Conservation (phyloP, 169 alveolate genomes). For the Blepharisma undulans region DNA sequence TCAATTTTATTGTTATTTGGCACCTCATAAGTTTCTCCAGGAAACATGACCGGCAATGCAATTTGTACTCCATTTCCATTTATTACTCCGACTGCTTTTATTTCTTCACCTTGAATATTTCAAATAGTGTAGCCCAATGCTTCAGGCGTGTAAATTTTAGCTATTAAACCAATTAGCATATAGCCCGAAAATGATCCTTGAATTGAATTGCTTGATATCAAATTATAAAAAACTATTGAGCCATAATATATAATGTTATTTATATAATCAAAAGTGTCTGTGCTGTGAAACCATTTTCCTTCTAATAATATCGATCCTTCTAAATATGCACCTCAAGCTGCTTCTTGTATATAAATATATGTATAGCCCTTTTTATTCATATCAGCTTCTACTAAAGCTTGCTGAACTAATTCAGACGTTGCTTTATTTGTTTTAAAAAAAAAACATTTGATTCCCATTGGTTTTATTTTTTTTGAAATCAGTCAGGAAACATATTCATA, state of each 20-base stretch:
- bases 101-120: no score
- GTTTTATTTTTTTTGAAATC: background rate
- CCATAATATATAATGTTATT: background rate
- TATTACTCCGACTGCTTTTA: no score
- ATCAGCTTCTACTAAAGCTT: background rate
- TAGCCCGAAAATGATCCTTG: background rate
- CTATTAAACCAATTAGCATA: no score
- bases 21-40: no score
- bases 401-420: background rate
- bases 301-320: background rate
- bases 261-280: background rate
- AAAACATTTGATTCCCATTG: background rate
- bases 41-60: no score
- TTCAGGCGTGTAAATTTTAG: no score
- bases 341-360: background rate
- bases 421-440: background rate
- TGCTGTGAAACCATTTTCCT: background rate
- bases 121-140: no score
- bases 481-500: background rate
- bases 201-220: background rate
- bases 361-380: background rate
- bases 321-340: background rate
- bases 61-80: no score
- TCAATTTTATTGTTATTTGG: no score
- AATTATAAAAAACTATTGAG: background rate